Base-by-base conservation (phyloP, 331 rosid species). In the Erythrophleum ivorense region DNA sequence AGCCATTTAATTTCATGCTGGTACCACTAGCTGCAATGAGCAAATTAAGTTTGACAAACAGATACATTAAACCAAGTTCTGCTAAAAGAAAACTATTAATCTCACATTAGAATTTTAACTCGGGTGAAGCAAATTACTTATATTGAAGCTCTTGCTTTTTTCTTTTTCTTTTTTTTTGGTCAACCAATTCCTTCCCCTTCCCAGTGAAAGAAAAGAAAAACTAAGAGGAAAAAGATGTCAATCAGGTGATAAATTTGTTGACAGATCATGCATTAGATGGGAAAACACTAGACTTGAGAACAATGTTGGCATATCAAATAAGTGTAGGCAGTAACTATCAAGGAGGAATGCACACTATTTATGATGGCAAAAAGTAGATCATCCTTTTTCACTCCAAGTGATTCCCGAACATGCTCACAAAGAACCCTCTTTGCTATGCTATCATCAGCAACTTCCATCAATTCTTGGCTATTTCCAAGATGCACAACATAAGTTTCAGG, bases 381-480 rank as follows among this genome's bases (percentile, higher is more conserved):
- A 48, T 91, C 99, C 80, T 86, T 93, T 86, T 91, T 91, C 65
- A 93, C 97, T 84, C 98, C 99, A 69, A 95, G 88, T 71, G 94
- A 90, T 70, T 93, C 92, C 4, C 97, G 87, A 69, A 93, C 92
- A 87, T 95, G 98, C 86, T 95, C 99, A 54, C 91, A 91, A 70
- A 95, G 95, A 85, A 93, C 93, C 86, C 97, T 90, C 85, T 91
- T 95, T 62, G 98, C 91, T 46, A 91, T 89, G 85, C 86, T 83
- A 86, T 90, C 91, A 81, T 95, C 99, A 55, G 99, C 97, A 64
- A 95, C 93, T 83, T 93, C 99, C 92, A 87, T 95, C 36, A 95
- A 92, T 65, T 95, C 99, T 84, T 93, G 91, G 90, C 99, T 95
- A 91, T 95, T 95, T 81, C 99, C 99, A 73, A 93, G 97, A 87